A percentile compares a stretch with the other conserved stretches of the same genome.
These are phyloP conservation scores for Westerdykella ornata DNA, from an alignment of 2,329 filamentous ascomycete species.

Conservation along the genomic window DNA sequence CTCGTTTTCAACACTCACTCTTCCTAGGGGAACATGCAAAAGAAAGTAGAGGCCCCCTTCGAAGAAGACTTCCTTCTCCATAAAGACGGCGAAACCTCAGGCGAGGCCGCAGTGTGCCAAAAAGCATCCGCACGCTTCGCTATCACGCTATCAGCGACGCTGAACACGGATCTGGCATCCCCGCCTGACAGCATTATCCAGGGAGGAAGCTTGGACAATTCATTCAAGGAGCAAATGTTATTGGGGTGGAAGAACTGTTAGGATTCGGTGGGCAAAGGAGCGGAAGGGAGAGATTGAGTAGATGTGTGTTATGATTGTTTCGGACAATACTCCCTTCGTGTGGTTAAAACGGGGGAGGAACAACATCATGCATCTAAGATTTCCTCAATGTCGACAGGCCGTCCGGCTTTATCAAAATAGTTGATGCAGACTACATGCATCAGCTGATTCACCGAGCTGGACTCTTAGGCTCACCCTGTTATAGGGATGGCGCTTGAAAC, in stretches of 20 bases:
- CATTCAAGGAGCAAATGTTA: conserved; percentile 18
- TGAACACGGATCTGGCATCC: conserved; percentile 6
- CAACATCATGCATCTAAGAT: too few species aligned
- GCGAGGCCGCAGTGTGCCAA: conserved; percentile 15
- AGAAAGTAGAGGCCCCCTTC: conserved; percentile 18
- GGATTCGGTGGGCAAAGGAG: background rate
- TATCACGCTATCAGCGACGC: conserved; percentile 18
- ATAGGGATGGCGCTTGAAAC: too few species aligned
- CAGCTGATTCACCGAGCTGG: too few species aligned
- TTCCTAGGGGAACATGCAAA: conserved; percentile 19
- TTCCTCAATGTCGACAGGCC: too few species aligned
- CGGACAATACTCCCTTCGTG: too few species aligned
- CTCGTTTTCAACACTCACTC: too few species aligned
- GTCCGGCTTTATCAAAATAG: too few species aligned
- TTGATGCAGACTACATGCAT: too few species aligned
- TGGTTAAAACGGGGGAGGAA: too few species aligned
- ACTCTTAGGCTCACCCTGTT: too few species aligned
- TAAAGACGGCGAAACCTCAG: conserved; percentile 20
- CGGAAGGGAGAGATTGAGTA: too few species aligned
- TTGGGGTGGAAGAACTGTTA: conserved; percentile 22
- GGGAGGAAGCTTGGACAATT: conserved; percentile 12
- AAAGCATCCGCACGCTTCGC: conserved; percentile 21
- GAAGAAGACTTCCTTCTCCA: conserved; percentile 20
- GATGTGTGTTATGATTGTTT: too few species aligned
- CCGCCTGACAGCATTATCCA: conserved; percentile 10